phyloP scores from a whole-genome alignment of 2,329 filamentous ascomycete species.

The Chaetomiaceae sp. region DNA sequence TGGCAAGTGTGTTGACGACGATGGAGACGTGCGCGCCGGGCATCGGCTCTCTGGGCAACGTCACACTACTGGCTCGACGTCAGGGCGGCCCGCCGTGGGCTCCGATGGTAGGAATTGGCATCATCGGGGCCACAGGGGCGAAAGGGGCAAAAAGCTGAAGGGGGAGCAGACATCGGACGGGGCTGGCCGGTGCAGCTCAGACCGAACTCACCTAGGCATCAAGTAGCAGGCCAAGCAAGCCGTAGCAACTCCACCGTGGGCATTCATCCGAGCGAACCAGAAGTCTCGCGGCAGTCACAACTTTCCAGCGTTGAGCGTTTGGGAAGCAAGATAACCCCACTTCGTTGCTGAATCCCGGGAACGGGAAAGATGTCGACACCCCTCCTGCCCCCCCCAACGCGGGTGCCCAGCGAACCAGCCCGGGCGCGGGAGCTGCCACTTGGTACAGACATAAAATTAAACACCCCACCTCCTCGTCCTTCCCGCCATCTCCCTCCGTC shows the following conservation, averaged over 20 bases:
- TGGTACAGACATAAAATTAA: conserved; percentile 21
- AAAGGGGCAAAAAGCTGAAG: conserved; percentile 6
- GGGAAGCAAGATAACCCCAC: conserved; percentile 15
- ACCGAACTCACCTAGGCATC: conserved; percentile 10
- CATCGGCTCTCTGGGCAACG: conserved; percentile 2
- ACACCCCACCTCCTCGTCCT: conserved; percentile 21
- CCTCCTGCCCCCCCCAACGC: too few species aligned
- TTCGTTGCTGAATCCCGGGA: not conserved
- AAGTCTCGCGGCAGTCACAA: conserved; percentile 12
- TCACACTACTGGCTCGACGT: conserved; percentile 11
- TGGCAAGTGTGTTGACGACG: too few species aligned
- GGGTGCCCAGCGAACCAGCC: too few species aligned
- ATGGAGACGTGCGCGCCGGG: too few species aligned
- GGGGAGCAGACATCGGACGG: conserved; percentile 6
- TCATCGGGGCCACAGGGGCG: conserved; percentile 2
- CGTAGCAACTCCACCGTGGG: conserved; percentile 18
- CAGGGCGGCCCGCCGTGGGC: conserved; percentile 7
- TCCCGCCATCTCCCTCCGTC: conserved; percentile 18
- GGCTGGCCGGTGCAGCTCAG: conserved; percentile 12
- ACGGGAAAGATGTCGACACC: too few species aligned
- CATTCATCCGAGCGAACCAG: conserved; percentile 26
- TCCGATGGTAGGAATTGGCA: conserved; percentile 13
- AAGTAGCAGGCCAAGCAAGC: too few species aligned
- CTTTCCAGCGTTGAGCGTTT: conserved; percentile 6
- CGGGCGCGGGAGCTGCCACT: conserved; percentile 7